A percentile compares a stretch with the other conserved stretches of the same genome.
These are phyloP conservation scores for Septoria petroselini DNA, from an alignment of 2,329 filamentous ascomycete species.

Conservation along the genomic window DNA sequence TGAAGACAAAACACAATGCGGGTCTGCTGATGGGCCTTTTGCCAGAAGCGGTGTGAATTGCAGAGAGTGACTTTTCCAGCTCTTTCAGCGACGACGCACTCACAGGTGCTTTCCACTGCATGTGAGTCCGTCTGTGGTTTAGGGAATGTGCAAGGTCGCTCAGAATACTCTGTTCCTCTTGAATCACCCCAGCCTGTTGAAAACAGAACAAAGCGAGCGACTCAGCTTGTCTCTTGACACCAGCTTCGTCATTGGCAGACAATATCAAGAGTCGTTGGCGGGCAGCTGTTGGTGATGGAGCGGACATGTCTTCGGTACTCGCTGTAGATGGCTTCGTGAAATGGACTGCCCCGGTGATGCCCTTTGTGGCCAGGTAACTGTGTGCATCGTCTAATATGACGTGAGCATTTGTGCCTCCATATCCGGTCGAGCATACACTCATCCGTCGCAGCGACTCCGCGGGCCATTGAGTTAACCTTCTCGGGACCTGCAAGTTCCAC, in stretches of 20 bases:
- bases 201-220: neutral
- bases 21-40: too few relatives aligned
- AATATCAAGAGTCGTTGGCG: neutral
- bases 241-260: constrained; percentile 20
- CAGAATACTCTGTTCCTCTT: neutral
- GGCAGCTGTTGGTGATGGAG: too few relatives aligned
- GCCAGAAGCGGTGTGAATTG: too few relatives aligned
- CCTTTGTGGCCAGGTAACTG: too few relatives aligned
- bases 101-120: constrained; percentile 3
- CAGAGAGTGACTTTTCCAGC: too few relatives aligned
- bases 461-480: constrained; percentile 33
- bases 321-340: too few relatives aligned
- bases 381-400: constrained; percentile 7
- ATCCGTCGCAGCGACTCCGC: neutral
- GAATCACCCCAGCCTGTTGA: neutral
- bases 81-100: constrained; percentile 4
- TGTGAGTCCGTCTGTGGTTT: constrained; percentile 7
- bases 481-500: constrained; percentile 16
- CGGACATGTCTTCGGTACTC: too few relatives aligned
- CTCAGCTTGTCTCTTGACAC: neutral
- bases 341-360: constrained; percentile 1
- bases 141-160: constrained; percentile 6
- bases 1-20: too few relatives aligned
- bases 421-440: constrained; percentile 27
- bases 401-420: constrained; percentile 26